phyloP scores from a whole-genome alignment of 768 basidiomycete species.

The Rhizopogon rudus region DNA sequence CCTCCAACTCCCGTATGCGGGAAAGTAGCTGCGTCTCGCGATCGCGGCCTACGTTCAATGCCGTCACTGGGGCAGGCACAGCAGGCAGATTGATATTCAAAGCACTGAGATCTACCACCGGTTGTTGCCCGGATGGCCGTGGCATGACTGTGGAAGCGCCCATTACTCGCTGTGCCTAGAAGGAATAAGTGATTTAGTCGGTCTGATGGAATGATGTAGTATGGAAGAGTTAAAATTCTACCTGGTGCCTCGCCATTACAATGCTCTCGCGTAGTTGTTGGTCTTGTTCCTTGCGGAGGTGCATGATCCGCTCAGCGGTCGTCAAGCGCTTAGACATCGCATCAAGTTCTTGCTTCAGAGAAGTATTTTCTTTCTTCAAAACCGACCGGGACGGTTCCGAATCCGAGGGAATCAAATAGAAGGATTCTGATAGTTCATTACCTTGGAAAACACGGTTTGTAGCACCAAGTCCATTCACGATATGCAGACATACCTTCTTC shows the following conservation, averaged over 20 bases:
- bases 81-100: constrained; percentile 55
- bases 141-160: constrained; percentile 59
- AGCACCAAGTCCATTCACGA: neutral
- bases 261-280: constrained; percentile 77
- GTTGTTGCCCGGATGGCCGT: constrained; percentile 32
- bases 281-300: constrained; percentile 74
- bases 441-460: constrained; percentile 28
- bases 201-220: neutral
- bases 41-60: constrained; percentile 48
- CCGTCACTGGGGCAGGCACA: constrained; percentile 41
- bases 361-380: constrained; percentile 63
- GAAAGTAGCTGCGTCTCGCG: constrained; percentile 48
- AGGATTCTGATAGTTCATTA: constrained; percentile 75
- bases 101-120: constrained; percentile 45
- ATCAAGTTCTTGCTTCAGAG: constrained; percentile 58
- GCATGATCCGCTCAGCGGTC: constrained; percentile 56
- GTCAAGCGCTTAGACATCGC: constrained; percentile 53
- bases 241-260: constrained; percentile 65
- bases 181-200: constrained; percentile 3
- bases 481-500: constrained; percentile 49
- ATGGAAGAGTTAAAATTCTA: constrained; percentile 20
- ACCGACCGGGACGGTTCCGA: constrained; percentile 43
- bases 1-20: constrained; percentile 71
- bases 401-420: constrained; percentile 66
- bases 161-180: constrained; percentile 76